Evolutionary conservation across 345 rosid genomes (phyloP), one percentile per base, ranked within the genome.

Genomic region (Eucalyptus brandiana): DNA sequence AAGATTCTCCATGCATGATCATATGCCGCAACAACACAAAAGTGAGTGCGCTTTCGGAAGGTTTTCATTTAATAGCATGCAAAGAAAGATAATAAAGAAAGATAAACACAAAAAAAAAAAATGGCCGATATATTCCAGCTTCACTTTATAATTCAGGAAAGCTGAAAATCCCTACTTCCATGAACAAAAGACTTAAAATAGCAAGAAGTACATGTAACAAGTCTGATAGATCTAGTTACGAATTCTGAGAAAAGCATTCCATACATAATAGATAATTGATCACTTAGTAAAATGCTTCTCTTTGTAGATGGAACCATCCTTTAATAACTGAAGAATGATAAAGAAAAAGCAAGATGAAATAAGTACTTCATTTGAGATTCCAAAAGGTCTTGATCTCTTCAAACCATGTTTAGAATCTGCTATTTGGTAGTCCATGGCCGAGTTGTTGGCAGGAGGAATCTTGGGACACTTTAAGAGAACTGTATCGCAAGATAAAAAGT

Each of bases 331-430:
- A 48, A 86, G 56, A 86, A 24, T 2, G 2, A 17, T 17, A 87
- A 65, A 42, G 1, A 42, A 62, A 14, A 65, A 87, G 24, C 26
- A 60, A 47, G 51, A 30, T 65, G 34, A 44, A 85, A 26, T 32
- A 86, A 86, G 21, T 90, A 96, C 99, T 96, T 97, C 96, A 83
- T 96, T 95, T 19, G 95, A 89, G 54, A 95, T 91, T 91, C 96
- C 98, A 87, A 92, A 95, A 28, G 97, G 93, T 91, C 97, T 93
- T 87, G 97, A 40, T 91, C 98, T 95, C 95, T 95, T 95, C 92
- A 94, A 94, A 53, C 91, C 93, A 92, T 91, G 94, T 87, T 95
- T 95, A 89, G 96, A 96, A 88, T 95, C 97, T 86, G 96, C 96
- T 53, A 93, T 93, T 89, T 93, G 99, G 90, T 95, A 96, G 89